Conservation (phyloP, 176 grass and related monocot species). For the Melocanna baccifera region DNA sequence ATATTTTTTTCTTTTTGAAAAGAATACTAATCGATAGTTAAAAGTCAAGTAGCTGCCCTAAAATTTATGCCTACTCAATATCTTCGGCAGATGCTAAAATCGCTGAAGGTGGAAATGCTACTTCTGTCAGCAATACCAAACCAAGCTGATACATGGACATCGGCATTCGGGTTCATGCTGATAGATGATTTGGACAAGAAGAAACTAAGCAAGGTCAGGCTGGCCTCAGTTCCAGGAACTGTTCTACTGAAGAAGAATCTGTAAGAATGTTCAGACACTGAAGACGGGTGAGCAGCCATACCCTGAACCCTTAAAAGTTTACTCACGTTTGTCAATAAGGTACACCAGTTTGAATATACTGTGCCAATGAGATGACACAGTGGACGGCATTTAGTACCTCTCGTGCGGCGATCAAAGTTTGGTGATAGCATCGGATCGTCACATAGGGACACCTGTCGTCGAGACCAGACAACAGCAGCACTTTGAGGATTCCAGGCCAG, state of each 20-base stretch:
- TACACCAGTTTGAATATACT: background rate
- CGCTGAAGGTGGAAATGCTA: conserved; percentile 62
- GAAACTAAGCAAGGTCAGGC: conserved; percentile 51
- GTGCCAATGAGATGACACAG: conserved; percentile 30
- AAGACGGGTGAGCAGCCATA: conserved; percentile 37
- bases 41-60: background rate
- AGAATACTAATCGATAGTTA: background rate
- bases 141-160: conserved; percentile 64
- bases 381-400: background rate
- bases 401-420: background rate
- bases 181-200: conserved; percentile 66
- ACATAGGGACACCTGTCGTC: background rate
- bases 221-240: conserved; percentile 57
- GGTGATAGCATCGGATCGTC: background rate
- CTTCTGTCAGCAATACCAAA: conserved; percentile 67
- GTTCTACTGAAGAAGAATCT: conserved; percentile 65
- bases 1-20: background rate
- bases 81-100: conserved; percentile 60
- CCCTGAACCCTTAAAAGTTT: conserved; percentile 31
- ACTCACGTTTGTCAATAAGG: conserved; percentile 14
- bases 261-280: conserved; percentile 13
- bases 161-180: conserved; percentile 51
- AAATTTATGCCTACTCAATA: background rate
- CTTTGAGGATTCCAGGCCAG: background rate
- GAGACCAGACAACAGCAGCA: background rate